A percentile compares a stretch with the other conserved stretches of the same genome.
These are phyloP conservation scores for Rickenella mellea DNA, from an alignment of 768 basidiomycete genomes.

Conservation along the genomic window DNA sequence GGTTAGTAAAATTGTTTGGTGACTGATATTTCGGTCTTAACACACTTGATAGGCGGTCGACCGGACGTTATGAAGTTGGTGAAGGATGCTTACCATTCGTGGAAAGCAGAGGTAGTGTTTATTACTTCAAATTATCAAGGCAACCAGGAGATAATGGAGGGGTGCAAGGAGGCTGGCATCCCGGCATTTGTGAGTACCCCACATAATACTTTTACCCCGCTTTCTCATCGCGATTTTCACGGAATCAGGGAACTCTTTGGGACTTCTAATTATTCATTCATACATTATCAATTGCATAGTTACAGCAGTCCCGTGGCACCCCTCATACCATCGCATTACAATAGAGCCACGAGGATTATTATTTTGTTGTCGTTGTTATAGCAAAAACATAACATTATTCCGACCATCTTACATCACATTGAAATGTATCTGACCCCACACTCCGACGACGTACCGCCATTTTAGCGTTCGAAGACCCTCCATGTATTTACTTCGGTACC, in stretches of 20 bases:
- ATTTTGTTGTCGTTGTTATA: too few relatives aligned
- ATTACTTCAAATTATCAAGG: constrained; percentile 79
- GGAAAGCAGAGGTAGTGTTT: constrained; percentile 75
- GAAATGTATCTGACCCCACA: too few relatives aligned
- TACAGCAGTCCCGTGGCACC: too few relatives aligned
- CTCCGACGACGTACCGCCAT: too few relatives aligned
- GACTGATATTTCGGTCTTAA: background rate
- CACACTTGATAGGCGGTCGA: constrained; percentile 55
- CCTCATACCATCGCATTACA: too few relatives aligned
- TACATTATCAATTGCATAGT: too few relatives aligned
- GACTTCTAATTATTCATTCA: too few relatives aligned
- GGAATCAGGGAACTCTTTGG: constrained; percentile 49
- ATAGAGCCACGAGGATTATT: too few relatives aligned
- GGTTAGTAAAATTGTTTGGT: constrained; percentile 13
- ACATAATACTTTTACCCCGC: background rate
- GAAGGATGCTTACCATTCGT: constrained; percentile 56
- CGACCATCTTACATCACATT: too few relatives aligned
- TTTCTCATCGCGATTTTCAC: constrained; percentile 17
- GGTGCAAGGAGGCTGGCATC: constrained; percentile 61
- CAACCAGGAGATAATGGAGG: constrained; percentile 72
- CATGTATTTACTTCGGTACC: too few relatives aligned
- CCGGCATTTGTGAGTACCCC: constrained; percentile 27
- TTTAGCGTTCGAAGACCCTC: too few relatives aligned
- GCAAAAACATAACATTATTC: too few relatives aligned
- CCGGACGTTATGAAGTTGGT: constrained; percentile 72